Evolutionary conservation across 768 basidiomycete genomes (phyloP).

Genomic region (Suillus bovinus): DNA sequence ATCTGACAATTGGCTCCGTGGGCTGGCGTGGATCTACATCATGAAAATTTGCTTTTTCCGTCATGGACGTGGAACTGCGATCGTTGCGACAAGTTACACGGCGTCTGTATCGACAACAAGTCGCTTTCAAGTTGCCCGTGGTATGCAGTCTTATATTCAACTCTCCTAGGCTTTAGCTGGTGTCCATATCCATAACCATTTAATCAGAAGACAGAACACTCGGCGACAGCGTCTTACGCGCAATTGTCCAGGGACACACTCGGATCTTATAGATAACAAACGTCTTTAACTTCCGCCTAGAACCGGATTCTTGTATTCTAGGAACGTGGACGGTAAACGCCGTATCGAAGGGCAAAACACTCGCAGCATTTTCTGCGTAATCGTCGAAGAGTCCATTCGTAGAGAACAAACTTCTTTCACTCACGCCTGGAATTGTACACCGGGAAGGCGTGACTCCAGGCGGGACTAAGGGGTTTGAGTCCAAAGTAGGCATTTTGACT

Average conservation of each 20-base stretch:
- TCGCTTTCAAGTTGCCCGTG: not conserved
- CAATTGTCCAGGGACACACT: not conserved
- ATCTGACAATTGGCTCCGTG: not conserved
- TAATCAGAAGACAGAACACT: not conserved
- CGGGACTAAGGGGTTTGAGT: not conserved
- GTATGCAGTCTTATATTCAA: not conserved
- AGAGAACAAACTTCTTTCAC: not conserved
- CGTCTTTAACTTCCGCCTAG: not conserved
- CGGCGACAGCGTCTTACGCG: not conserved
- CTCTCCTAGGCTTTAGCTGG: not conserved
- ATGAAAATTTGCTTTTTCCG: not conserved
- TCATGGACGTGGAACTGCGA: not conserved
- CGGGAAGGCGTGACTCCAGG: not conserved
- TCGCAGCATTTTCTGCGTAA: not conserved
- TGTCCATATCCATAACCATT: too few species aligned
- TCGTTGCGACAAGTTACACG: not conserved
- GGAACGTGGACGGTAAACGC: not conserved
- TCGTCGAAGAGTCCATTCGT: not conserved
- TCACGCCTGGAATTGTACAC: not conserved
- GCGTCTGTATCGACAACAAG: not conserved
- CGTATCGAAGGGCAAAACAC: not conserved
- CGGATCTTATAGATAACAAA: not conserved
- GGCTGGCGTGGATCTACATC: too few species aligned
- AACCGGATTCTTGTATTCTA: not conserved
- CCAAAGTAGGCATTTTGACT: not conserved